Evolutionary conservation across 306 rosid genomes (phyloP), one percentile per base, ranked within the genome.

Genomic region (Cicer pinnatifidum): DNA sequence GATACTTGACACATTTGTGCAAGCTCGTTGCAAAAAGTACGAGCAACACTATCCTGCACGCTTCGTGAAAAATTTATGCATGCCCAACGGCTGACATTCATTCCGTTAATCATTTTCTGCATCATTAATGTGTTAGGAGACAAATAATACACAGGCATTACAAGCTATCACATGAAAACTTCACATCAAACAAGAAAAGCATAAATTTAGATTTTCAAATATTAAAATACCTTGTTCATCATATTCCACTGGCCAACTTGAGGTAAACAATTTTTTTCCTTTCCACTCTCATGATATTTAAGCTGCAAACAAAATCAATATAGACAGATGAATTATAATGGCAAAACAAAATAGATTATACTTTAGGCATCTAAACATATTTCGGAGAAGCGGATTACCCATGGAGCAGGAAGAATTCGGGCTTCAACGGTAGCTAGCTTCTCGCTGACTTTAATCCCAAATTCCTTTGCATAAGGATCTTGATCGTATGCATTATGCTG

Each of bases 221-320:
- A 46, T 37, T 44, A 52, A 81, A 69, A 6, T 86, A 93, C 98
- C 97, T 93, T 93, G 91, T 93, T 93, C 96, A 89, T 88, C 98
- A 93, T 93, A 80, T 93, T 93, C 98, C 98, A 93, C 83, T 93
- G 98, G 74, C 98, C 98, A 78, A 93, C 96, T 84, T 93, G 98
- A 43, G 98, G 98, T 75, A 93, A 85, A 78, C 98, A 93, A 81
- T 91, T 88, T 86, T 93, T 93, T 78, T 91, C 98, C 82, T 91
- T 93, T 11, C 98, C 98, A 60, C 89, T 88, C 39, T 93, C 98
- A 51, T 93, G 96, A 83, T 93, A 93, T 73, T 93, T 93, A 69
- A 93, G 88, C 98, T 93, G 97, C 85, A 40, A 37, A 15, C 35
- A 67, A 69, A 79, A 53, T 52, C 33, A 9, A 43, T 41, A 40